Percentiles rank a stretch among this genome's conserved stretches.
Evolutionary conservation across 208 protist genomes (phyloP).

Genomic region (Leishmania amazonensis): DNA sequence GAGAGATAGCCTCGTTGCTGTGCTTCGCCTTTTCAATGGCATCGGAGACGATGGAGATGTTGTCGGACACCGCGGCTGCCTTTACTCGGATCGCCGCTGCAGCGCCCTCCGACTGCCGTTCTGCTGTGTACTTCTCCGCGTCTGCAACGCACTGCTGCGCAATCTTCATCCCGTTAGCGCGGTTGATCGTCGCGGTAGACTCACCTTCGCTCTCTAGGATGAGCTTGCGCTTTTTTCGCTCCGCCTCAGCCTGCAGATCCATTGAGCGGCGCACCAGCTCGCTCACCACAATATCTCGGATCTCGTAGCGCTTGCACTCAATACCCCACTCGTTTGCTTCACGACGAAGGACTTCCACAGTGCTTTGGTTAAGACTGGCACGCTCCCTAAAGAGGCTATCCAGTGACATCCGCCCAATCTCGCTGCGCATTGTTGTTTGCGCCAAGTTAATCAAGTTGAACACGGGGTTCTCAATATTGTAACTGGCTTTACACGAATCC

Average conservation of each 20-base stretch:
- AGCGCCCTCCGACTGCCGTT: constrained; percentile 26
- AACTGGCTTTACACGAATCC: constrained; percentile 90
- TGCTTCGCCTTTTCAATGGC: constrained; percentile 45
- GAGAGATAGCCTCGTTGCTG: constrained; percentile 71
- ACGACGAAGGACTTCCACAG: constrained; percentile 89
- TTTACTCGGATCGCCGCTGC: constrained; percentile 55
- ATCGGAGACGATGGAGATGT: constrained; percentile 57
- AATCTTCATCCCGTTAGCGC: constrained; percentile 85
- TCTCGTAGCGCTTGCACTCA: constrained; percentile 96
- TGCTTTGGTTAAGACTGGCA: constrained; percentile 91
- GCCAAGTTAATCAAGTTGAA: constrained; percentile 96
- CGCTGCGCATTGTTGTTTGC: constrained; percentile 97
- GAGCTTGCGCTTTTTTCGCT: constrained; percentile 94
- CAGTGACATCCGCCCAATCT: constrained; percentile 94
- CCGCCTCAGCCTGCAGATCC: constrained; percentile 97
- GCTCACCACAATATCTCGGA: constrained; percentile 95
- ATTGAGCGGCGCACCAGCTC: constrained; percentile 94
- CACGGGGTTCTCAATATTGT: constrained; percentile 96
- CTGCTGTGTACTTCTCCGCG: constrained; percentile 81
- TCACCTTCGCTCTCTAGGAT: constrained; percentile 95
- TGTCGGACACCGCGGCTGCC: constrained; percentile 68
- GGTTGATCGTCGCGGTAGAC: constrained; percentile 86
- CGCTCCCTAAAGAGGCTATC: constrained; percentile 95
- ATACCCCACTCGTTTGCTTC: constrained; percentile 96
- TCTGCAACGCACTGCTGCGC: constrained; percentile 90